phyloP scores from a whole-genome alignment of 164 flowering plant species.

The Aristolochia californica region DNA sequence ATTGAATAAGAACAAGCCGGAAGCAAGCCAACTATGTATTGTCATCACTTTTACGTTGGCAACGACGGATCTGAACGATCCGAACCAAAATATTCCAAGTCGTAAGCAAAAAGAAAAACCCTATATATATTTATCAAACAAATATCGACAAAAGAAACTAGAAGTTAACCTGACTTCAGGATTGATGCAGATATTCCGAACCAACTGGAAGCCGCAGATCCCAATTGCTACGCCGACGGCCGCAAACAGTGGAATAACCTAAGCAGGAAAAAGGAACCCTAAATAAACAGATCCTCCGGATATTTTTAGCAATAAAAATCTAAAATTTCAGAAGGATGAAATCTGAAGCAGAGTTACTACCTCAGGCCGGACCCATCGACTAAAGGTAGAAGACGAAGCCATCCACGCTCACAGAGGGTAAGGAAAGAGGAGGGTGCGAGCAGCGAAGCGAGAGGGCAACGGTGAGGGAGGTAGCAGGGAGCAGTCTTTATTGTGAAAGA shows the following conservation, averaged over 20 bases:
- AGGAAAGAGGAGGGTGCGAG: not conserved
- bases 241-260: slow-evolving; percentile 51
- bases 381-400: slow-evolving; percentile 7
- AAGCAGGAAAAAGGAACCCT: not conserved
- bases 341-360: slow-evolving; percentile 8
- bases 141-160: not conserved
- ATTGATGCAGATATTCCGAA: slow-evolving; percentile 39
- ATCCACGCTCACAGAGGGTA: not conserved
- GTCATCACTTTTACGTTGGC: too few species aligned
- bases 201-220: slow-evolving; percentile 40
- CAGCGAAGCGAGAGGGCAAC: not conserved
- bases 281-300: not conserved
- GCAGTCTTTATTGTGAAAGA: too few species aligned
- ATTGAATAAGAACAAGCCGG: too few species aligned
- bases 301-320: not conserved
- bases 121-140: not conserved
- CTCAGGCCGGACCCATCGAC: slow-evolving; percentile 57
- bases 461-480: not conserved
- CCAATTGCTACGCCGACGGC: slow-evolving; percentile 45
- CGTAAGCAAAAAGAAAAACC: not conserved
- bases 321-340: not conserved
- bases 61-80: not conserved
- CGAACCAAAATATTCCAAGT: not conserved
- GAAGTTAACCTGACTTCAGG: slow-evolving; percentile 48
- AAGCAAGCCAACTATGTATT: too few species aligned